Evolutionary conservation across 2,329 filamentous ascomycete genomes (phyloP).

Genomic region (Pseudogymnoascus sp.): DNA sequence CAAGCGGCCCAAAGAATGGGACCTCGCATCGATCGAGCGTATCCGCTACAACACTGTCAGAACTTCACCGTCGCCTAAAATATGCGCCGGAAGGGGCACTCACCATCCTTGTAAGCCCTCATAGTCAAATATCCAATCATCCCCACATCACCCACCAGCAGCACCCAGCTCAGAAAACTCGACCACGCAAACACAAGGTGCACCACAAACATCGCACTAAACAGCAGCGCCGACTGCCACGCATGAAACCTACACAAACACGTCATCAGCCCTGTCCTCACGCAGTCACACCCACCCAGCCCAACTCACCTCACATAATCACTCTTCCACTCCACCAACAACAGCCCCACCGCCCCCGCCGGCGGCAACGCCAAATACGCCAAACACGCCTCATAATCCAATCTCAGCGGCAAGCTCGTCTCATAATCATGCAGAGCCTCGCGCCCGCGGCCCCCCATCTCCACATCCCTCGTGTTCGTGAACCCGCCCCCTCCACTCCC

Average conservation of each 20-base stretch:
- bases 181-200: conserved; percentile 87
- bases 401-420: conserved; percentile 75
- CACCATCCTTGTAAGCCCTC: conserved; percentile 74
- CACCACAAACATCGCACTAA: conserved; percentile 64
- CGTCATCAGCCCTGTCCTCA: conserved; percentile 10
- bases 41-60: conserved; percentile 40
- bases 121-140: conserved; percentile 70
- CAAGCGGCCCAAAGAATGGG: conserved; percentile 76
- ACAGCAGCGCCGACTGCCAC: conserved; percentile 84
- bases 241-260: conserved; percentile 68
- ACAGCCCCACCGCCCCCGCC: conserved; percentile 71
- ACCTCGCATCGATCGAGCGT: conserved; percentile 56
- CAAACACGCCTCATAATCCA: conserved; percentile 84
- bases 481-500: conserved; percentile 11
- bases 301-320: conserved; percentile 79
- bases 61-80: background rate
- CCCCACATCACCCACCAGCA: conserved; percentile 67
- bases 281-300: background rate
- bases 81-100: conserved; percentile 16
- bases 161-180: conserved; percentile 69
- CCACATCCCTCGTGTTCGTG: conserved; percentile 11
- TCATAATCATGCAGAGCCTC: conserved; percentile 74
- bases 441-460: conserved; percentile 21
- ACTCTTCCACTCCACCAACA: conserved; percentile 86
- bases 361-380: conserved; percentile 84